Evolutionary conservation across 2,329 filamentous ascomycete genomes (phyloP).

Genomic region (Truncatella angustata): DNA sequence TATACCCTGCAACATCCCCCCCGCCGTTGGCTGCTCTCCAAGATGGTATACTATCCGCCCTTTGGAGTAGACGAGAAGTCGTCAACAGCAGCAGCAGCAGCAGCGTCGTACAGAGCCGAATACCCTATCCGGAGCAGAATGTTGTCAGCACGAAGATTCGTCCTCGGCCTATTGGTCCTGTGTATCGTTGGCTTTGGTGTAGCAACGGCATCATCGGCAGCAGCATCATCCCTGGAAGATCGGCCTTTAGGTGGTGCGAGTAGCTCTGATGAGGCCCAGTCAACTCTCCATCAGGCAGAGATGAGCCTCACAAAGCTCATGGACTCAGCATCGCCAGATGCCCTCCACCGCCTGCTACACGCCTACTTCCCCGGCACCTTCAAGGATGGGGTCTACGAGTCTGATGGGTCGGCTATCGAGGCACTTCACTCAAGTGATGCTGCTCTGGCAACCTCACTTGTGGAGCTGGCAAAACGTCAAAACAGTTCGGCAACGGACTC

Average conservation of each 20-base stretch:
- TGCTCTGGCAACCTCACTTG: conserved; percentile 59
- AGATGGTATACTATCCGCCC: neutral
- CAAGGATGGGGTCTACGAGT: conserved; percentile 66
- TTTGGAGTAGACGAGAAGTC: conserved; percentile 2
- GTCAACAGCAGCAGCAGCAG: conserved; percentile 2
- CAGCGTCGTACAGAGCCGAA: neutral
- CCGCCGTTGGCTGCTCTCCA: neutral
- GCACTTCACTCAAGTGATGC: conserved; percentile 61
- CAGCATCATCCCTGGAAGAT: conserved; percentile 19
- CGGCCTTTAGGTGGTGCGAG: conserved; percentile 19
- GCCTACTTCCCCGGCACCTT: conserved; percentile 61
- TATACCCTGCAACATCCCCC: neutral
- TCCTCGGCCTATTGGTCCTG: conserved; percentile 31
- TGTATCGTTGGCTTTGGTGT: conserved; percentile 32
- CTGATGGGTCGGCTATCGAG: conserved; percentile 62
- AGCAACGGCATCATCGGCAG: conserved; percentile 29
- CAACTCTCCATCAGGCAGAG: conserved; percentile 18
- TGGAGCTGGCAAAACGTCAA: conserved; percentile 64
- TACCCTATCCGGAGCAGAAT: conserved; percentile 25
- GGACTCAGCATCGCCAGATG: conserved; percentile 54
- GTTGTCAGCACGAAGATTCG: conserved; percentile 34
- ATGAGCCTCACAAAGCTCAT: conserved; percentile 53
- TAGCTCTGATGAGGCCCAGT: conserved; percentile 11
- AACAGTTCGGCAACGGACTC: conserved; percentile 26
- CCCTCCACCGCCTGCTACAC: conserved; percentile 66